Evolutionary conservation across 306 rosid genomes (phyloP).

Genomic region (Delonix regia): DNA sequence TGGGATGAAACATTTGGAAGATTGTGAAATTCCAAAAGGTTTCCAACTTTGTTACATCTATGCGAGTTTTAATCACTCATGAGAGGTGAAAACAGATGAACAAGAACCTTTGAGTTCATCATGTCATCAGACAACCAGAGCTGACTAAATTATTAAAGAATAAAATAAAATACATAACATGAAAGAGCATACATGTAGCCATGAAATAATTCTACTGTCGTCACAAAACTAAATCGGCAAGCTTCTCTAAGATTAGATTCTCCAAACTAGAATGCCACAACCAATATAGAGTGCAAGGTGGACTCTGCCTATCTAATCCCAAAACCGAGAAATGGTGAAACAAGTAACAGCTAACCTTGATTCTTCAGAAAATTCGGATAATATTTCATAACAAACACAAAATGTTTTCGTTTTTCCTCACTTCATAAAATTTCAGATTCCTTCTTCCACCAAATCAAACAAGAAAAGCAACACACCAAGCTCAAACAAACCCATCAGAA

Average conservation of each 20-base stretch:
- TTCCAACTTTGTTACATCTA: background rate
- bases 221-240: background rate
- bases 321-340: background rate
- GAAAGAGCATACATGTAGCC: background rate
- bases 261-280: background rate
- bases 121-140: background rate
- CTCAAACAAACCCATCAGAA: background rate
- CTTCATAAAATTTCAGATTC: background rate
- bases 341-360: background rate
- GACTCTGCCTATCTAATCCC: background rate
- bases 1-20: background rate
- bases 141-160: background rate
- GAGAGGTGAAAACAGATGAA: slow-evolving; percentile 17
- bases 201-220: background rate
- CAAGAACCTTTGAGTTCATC: slow-evolving; percentile 21
- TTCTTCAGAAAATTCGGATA: background rate
- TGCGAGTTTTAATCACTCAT: background rate
- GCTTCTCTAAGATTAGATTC: slow-evolving; percentile 21
- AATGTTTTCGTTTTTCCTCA: background rate
- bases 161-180: background rate
- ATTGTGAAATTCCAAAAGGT: background rate
- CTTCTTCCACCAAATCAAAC: slow-evolving; percentile 8
- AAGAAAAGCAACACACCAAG: slow-evolving; percentile 10
- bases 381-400: background rate
- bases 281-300: background rate